Percentiles rank a stretch among this genome's conserved stretches.
Evolutionary conservation across 768 basidiomycete species (phyloP).

Genomic region (Gautieria morchelliformis): DNA sequence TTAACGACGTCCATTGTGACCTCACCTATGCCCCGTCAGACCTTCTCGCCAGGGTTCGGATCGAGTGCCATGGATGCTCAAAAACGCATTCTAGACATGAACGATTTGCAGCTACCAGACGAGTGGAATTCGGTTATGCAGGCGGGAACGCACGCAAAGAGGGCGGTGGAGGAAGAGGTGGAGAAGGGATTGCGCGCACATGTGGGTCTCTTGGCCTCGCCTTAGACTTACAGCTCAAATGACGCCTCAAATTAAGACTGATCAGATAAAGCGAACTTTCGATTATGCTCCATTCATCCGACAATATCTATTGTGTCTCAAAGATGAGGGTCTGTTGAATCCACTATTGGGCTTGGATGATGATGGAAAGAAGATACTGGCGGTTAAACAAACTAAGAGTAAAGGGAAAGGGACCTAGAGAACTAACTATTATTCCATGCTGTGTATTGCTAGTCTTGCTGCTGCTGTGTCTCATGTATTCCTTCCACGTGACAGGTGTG

Average conservation of each 20-base stretch:
- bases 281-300: constrained; percentile 55
- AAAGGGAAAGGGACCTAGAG: not conserved
- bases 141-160: constrained; percentile 27
- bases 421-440: not conserved
- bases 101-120: constrained; percentile 23
- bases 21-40: constrained; percentile 18
- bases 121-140: constrained; percentile 42
- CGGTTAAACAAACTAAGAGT: not conserved
- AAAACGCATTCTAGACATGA: constrained; percentile 34
- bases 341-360: constrained; percentile 26
- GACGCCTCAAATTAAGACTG: constrained; percentile 28
- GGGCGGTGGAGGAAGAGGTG: constrained; percentile 42
- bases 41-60: constrained; percentile 37
- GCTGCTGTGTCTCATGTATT: not conserved
- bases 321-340: constrained; percentile 38
- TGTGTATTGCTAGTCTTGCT: not conserved
- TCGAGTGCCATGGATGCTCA: constrained; percentile 33
- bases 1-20: constrained; percentile 23
- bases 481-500: not conserved
- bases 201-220: constrained; percentile 24
- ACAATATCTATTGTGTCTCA: constrained; percentile 33
- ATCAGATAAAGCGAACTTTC: constrained; percentile 47
- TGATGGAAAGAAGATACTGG: constrained; percentile 3
- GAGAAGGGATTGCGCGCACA: constrained; percentile 31
- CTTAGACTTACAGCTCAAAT: not conserved